Evolutionary conservation across 2,329 filamentous ascomycete genomes (phyloP), one percentile per base, ranked within the genome.

Genomic region (Clarireedia hainanense): DNA sequence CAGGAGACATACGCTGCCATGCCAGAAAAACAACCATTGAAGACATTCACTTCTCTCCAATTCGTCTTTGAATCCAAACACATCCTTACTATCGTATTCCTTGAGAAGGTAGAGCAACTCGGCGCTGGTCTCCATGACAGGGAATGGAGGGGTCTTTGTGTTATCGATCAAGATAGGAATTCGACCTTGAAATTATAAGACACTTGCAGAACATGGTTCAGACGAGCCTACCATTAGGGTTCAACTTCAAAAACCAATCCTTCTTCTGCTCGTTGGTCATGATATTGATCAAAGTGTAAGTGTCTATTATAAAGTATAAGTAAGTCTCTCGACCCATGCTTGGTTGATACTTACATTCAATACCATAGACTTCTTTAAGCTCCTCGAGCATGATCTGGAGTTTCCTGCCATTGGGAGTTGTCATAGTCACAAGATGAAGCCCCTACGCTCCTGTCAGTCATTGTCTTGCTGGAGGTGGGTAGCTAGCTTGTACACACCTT

Each of bases 1-100:
- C 39, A 34, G 7, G 47, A 10, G 47, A 63, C 66, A 52, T 65
- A 72, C 70, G 77, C 12, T 47, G 70, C 70, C 73, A 55, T 79
- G 76, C 76, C 76, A 80, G 69, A 80, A 81, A 67, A 80, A 78
- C 1, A 77, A 68, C 77, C 77, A 80, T 62, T 80, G 78, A 42
- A 78, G 57, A 27, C 66, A 69, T 61, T 80, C 68, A 59, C 69
- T 78, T 14, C 71, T 68, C 66, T 80, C 78, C 6, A 78, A 65
- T 15, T 75, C 72, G 61, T 80, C 73, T 47, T 72, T 73, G 70
- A 80, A 81, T 17, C 75, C 74, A 62, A 80, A 80, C 5, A 65
- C 68, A 61, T 78, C 68, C 5, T 80, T 67, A 58, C 73, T 75
- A 65, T 80, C 78, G 9, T 24, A 49, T 56, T 67, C 70, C 34